Conservation (phyloP, 257 asterid genomes). For the Solanum phureja region DNA sequence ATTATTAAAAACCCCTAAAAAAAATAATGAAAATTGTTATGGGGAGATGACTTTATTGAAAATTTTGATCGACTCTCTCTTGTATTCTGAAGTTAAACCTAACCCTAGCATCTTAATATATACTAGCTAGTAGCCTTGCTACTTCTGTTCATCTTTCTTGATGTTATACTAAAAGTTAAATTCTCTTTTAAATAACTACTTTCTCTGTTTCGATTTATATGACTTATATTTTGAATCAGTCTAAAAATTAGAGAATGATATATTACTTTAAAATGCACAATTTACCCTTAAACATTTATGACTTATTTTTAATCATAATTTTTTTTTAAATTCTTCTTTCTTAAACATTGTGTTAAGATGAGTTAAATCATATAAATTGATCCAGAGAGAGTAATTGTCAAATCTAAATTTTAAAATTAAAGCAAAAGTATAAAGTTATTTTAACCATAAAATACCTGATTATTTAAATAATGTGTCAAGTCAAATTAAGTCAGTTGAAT, state of each 20-base stretch:
- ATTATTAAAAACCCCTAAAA: not conserved
- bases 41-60: not conserved
- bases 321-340: too few species aligned
- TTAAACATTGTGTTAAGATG: too few species aligned
- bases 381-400: fast-evolving
- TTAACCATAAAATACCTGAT: fast-evolving
- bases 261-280: too few species aligned
- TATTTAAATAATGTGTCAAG: not conserved
- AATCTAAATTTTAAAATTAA: not conserved
- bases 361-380: too few species aligned
- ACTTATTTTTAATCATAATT: too few species aligned
- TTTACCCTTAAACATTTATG: too few species aligned
- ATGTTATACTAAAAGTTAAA: not conserved
- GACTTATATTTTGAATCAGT: not conserved
- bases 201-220: not conserved
- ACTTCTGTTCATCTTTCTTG: not conserved
- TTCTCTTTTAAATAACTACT: too few species aligned
- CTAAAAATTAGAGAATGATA: not conserved
- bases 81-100: not conserved
- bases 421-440: not conserved
- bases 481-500: not conserved
- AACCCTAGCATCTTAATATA: not conserved
- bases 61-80: not conserved
- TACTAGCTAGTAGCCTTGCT: not conserved
- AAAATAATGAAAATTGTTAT: not conserved